Conservation (phyloP, 1,139 yeast species). For the Geotrichum restrictum region DNA sequence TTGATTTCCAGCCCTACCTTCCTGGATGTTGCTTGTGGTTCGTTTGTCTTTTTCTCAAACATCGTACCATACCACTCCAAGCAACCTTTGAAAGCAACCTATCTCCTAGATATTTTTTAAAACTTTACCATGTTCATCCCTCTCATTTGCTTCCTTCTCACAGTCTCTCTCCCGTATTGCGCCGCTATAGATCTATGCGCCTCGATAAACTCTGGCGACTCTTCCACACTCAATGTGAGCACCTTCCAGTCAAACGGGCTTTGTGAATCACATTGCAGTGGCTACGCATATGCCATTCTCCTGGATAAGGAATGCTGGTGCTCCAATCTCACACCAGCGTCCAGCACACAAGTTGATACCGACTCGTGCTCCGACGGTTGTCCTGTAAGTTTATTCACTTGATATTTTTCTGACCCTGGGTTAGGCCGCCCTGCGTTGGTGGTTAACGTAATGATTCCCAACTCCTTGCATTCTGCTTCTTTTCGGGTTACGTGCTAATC, state of each 20-base stretch:
- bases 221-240: constrained; percentile 28
- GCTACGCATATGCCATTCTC: constrained; percentile 55
- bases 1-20: no score
- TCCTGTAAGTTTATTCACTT: constrained; percentile 37
- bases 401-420: background rate
- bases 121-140: background rate
- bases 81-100: background rate
- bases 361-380: constrained; percentile 48
- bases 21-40: background rate
- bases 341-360: constrained; percentile 28
- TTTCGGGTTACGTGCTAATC: background rate
- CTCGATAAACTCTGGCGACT: constrained; percentile 43
- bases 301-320: constrained; percentile 58
- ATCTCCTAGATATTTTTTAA: background rate
- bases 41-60: background rate
- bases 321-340: constrained; percentile 49
- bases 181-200: constrained; percentile 44
- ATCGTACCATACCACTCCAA: background rate
- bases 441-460: background rate
- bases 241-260: constrained; percentile 53
- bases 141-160: background rate
- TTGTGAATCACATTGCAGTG: constrained; percentile 50
- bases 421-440: background rate
- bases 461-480: background rate
- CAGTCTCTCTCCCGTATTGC: background rate